phyloP scores from a whole-genome alignment of 2,329 filamentous ascomycete genomes.

The Exophiala aquamarina region DNA sequence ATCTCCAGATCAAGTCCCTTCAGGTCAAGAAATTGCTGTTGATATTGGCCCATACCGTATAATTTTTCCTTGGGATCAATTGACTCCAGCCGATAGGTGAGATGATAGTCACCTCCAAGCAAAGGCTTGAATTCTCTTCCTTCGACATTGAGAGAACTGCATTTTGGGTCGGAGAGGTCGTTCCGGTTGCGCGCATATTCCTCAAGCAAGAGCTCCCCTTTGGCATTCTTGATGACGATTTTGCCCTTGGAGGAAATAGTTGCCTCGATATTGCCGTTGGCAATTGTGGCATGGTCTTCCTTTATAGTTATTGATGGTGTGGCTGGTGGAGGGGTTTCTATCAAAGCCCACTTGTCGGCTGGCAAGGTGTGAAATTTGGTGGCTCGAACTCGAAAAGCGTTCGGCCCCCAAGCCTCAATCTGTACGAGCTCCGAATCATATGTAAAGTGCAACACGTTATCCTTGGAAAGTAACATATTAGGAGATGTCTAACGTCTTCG shows the following conservation, averaged over 20 bases:
- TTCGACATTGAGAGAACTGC: constrained; percentile 57
- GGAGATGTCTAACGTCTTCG: too few relatives aligned
- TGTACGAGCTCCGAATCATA: constrained; percentile 41
- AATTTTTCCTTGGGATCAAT: constrained; percentile 57
- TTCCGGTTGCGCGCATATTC: constrained; percentile 53
- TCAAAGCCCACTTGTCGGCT: constrained; percentile 38
- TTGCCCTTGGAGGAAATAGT: constrained; percentile 50
- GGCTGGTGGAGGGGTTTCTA: constrained; percentile 4
- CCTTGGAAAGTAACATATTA: constrained; percentile 30
- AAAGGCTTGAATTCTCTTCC: constrained; percentile 59
- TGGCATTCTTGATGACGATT: constrained; percentile 47
- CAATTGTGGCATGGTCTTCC: constrained; percentile 15
- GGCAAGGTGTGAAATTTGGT: constrained; percentile 39
- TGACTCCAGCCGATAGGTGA: constrained; percentile 61
- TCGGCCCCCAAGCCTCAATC: constrained; percentile 41
- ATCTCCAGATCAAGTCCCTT: constrained; percentile 64
- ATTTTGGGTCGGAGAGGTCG: constrained; percentile 58
- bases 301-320: constrained; percentile 13
- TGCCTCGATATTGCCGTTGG: constrained; percentile 51
- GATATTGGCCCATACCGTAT: constrained; percentile 70
- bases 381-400: constrained; percentile 39
- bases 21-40: constrained; percentile 62
- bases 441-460: constrained; percentile 36
- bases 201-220: constrained; percentile 48
- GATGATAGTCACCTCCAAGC: constrained; percentile 53